phyloP scores from a whole-genome alignment of 257 asterid species.

The Scutellaria minor region DNA sequence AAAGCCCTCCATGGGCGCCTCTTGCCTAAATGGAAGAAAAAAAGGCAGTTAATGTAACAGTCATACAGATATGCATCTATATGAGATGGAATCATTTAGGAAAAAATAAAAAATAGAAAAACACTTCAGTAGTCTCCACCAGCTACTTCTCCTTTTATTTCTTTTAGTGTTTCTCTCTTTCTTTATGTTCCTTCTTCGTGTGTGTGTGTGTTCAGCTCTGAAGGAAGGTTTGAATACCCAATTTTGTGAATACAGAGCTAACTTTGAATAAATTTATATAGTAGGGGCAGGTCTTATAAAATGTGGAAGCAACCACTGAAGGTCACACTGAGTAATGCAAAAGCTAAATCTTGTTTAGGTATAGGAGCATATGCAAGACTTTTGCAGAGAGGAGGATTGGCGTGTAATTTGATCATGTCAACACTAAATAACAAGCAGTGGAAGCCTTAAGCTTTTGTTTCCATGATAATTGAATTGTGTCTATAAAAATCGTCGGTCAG shows the following conservation, averaged over 20 bases:
- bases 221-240: background rate
- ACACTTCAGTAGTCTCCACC: background rate
- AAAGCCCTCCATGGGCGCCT: slow-evolving; percentile 73
- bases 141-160: background rate
- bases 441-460: background rate
- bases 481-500: background rate
- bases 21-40: slow-evolving; percentile 48
- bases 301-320: slow-evolving; percentile 6
- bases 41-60: slow-evolving; percentile 20
- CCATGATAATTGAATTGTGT: background rate
- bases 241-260: background rate
- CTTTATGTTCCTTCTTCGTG: background rate
- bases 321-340: background rate
- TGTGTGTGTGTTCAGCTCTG: background rate
- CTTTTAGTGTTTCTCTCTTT: no score
- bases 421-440: background rate
- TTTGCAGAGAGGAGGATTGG: background rate
- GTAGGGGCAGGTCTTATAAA: background rate
- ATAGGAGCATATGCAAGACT: background rate
- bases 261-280: background rate
- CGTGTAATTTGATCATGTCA: background rate
- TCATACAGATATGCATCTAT: background rate
- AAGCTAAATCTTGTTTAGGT: slow-evolving; percentile 17
- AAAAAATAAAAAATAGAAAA: background rate
- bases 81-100: background rate